A percentile compares a stretch with the other conserved stretches of the same genome.
Conservation (phyloP, 768 basidiomycete species). For the Gloeopeniophorella convolvens region DNA sequence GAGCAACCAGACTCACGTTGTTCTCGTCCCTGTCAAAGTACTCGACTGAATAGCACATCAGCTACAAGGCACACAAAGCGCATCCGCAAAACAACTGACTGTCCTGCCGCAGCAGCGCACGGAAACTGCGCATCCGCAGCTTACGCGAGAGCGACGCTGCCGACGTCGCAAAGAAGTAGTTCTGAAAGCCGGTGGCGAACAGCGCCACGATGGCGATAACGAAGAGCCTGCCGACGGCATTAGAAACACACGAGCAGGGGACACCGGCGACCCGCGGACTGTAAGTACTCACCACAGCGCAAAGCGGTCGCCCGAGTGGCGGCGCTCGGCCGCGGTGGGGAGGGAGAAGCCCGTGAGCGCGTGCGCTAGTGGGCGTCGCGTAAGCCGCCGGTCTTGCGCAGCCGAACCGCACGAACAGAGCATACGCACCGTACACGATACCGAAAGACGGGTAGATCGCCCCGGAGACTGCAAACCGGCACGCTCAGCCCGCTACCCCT, state of each 20-base stretch:
- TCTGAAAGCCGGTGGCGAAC: slow-evolving; percentile 56
- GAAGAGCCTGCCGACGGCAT: too few species aligned
- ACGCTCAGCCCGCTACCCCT: too few species aligned
- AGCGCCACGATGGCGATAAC: slow-evolving; percentile 69
- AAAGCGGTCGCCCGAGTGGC: slow-evolving; percentile 70
- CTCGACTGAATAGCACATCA: slow-evolving; percentile 50
- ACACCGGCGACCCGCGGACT: too few species aligned
- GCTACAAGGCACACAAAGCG: too few species aligned
- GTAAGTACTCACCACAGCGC: slow-evolving; percentile 75
- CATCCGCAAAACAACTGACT: slow-evolving; percentile 51
- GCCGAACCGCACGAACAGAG: not conserved
- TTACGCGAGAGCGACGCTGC: slow-evolving; percentile 66
- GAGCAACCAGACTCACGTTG: slow-evolving; percentile 39
- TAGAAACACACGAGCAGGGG: too few species aligned
- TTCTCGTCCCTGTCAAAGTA: slow-evolving; percentile 89
- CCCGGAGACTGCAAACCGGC: slow-evolving; percentile 39
- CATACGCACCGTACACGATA: slow-evolving; percentile 47
- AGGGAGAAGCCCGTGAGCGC: too few species aligned
- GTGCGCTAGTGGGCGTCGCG: too few species aligned
- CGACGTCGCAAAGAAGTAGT: slow-evolving; percentile 59
- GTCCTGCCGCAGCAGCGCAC: slow-evolving; percentile 81
- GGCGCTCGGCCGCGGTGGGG: too few species aligned
- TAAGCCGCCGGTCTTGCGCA: slow-evolving; percentile 57
- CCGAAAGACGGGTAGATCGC: slow-evolving; percentile 69
- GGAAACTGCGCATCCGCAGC: slow-evolving; percentile 68